phyloP scores from a whole-genome alignment of 371 early-diverging fungal species.

The Actinomucor elegans region DNA sequence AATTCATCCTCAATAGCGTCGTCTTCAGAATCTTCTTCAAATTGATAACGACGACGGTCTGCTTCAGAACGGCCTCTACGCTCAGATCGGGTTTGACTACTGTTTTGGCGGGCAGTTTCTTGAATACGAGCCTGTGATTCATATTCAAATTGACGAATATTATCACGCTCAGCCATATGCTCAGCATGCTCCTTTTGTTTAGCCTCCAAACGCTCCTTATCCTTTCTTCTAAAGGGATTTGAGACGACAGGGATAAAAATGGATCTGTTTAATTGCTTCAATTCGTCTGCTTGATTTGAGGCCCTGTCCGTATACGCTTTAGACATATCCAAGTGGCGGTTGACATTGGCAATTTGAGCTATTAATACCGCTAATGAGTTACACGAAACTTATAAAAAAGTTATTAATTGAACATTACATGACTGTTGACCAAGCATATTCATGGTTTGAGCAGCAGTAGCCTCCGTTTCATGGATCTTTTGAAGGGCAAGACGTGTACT shows the following conservation, averaged over 20 bases:
- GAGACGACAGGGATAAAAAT: conserved; percentile 74
- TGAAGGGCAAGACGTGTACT: conserved; percentile 73
- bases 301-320: conserved; percentile 73
- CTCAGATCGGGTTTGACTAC: conserved; percentile 38
- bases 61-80: conserved; percentile 54
- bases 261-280: conserved; percentile 77
- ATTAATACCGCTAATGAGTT: conserved; percentile 14
- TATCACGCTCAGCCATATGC: conserved; percentile 42
- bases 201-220: conserved; percentile 53
- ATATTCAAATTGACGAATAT: conserved; percentile 46
- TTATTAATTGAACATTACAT: conserved; percentile 42
- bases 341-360: conserved; percentile 62
- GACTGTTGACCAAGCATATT: conserved; percentile 65
- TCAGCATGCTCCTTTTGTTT: conserved; percentile 52
- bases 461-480: conserved; percentile 66
- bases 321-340: conserved; percentile 72
- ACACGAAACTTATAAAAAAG: background rate
- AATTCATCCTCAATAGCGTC: conserved; percentile 79
- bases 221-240: conserved; percentile 64
- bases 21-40: conserved; percentile 68
- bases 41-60: conserved; percentile 63
- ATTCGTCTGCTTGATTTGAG: conserved; percentile 69
- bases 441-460: conserved; percentile 65
- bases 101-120: conserved; percentile 43
- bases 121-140: conserved; percentile 55